Evolutionary conservation across 306 rosid genomes (phyloP).

Genomic region (Arachis hypogaea): DNA sequence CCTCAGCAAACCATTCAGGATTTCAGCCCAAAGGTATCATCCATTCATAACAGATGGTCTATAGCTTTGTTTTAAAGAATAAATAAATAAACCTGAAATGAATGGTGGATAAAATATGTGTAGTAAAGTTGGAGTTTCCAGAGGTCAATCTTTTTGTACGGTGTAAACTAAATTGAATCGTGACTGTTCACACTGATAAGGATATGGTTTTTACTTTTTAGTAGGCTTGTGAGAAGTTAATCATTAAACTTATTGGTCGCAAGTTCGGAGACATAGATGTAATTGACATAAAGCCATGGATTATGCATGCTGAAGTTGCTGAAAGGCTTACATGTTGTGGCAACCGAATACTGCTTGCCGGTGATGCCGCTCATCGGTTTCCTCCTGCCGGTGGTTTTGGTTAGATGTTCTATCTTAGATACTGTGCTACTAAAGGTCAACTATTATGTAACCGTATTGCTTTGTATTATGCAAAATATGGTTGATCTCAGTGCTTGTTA

Average conservation of each 20-base stretch:
- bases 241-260: conserved; percentile 78
- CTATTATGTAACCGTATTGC: conserved; percentile 2
- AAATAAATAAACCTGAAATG: conserved; percentile 23
- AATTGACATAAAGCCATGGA: conserved; percentile 87
- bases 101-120: conserved; percentile 22
- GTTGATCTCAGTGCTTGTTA: neutral
- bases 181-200: conserved; percentile 34
- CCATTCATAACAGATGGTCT: conserved; percentile 31
- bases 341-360: conserved; percentile 76
- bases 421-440: conserved; percentile 27
- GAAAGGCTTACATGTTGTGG: conserved; percentile 69
- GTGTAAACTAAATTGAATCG: conserved; percentile 17
- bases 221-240: conserved; percentile 76
- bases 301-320: conserved; percentile 98
- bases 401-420: conserved; percentile 48
- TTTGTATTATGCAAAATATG: conserved; percentile 25
- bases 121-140: conserved; percentile 16
- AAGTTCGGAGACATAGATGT: conserved; percentile 74
- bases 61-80: neutral
- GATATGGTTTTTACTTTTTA: conserved; percentile 34
- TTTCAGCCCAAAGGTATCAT: conserved; percentile 70
- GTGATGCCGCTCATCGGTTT: conserved; percentile 96
- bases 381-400: conserved; percentile 99
- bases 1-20: conserved; percentile 87
- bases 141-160: conserved; percentile 25